Evolutionary conservation across 331 rosid genomes (phyloP).

Genomic region (Dryas integrifolia): DNA sequence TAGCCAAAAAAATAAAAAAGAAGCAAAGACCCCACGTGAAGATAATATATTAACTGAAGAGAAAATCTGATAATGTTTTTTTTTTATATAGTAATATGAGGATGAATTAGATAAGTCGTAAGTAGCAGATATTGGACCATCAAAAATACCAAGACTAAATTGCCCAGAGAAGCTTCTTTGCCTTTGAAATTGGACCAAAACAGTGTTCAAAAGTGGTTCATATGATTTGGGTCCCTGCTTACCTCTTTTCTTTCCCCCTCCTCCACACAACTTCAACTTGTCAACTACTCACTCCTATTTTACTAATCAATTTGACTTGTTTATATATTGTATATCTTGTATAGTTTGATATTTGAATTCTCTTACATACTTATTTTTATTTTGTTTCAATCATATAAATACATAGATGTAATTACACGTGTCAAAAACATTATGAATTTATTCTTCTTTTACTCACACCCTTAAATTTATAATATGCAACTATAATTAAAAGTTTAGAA

Average conservation of each 20-base stretch:
- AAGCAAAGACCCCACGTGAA: constrained; percentile 28
- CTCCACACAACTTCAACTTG: constrained; percentile 5
- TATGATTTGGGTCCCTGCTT: not conserved
- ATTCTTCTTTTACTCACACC: too few relatives aligned
- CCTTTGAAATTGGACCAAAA: constrained; percentile 46
- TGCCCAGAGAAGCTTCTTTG: constrained; percentile 22
- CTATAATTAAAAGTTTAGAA: too few relatives aligned
- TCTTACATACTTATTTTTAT: not conserved
- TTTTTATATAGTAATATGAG: not conserved
- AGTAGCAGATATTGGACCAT: constrained; percentile 31
- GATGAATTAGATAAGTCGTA: constrained; percentile 27
- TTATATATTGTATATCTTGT: too few relatives aligned
- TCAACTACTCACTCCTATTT: not conserved
- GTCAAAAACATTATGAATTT: too few relatives aligned
- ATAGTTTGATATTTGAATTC: not conserved
- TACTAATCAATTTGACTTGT: too few relatives aligned
- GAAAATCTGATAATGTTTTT: not conserved
- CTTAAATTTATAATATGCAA: too few relatives aligned
- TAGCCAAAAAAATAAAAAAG: too few relatives aligned
- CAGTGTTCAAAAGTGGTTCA: constrained; percentile 4
- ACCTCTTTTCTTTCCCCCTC: not conserved
- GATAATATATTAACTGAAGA: not conserved
- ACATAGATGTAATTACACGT: too few relatives aligned
- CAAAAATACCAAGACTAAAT: constrained; percentile 29
- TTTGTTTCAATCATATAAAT: too few relatives aligned